phyloP scores from a whole-genome alignment of 805 yeast genomes.

The Lipomyces sp. region DNA sequence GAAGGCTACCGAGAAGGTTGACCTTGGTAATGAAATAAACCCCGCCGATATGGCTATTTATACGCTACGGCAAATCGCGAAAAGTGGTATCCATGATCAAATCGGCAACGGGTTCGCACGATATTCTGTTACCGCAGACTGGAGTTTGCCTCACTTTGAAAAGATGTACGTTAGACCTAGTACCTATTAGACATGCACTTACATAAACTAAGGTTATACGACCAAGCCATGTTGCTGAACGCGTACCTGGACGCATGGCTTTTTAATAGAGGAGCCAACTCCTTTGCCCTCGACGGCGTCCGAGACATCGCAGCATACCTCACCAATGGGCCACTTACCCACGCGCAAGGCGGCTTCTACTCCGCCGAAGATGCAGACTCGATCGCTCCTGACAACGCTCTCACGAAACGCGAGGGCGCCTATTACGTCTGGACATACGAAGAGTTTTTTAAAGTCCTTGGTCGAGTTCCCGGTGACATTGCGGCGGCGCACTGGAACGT shows the following conservation, averaged over 20 bases:
- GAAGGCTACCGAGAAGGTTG: slow-evolving; percentile 28
- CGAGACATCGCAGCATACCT: slow-evolving; percentile 40
- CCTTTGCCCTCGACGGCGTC: slow-evolving; percentile 37
- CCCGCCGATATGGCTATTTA: slow-evolving; percentile 39
- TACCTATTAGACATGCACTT: background rate
- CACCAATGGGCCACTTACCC: slow-evolving; percentile 38
- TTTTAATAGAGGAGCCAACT: slow-evolving; percentile 35
- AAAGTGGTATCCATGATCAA: slow-evolving; percentile 49
- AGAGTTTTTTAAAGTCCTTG: slow-evolving; percentile 43
- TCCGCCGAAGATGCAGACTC: slow-evolving; percentile 48
- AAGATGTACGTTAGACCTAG: slow-evolving; percentile 40
- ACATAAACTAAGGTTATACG: slow-evolving; percentile 40
- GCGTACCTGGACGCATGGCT: slow-evolving; percentile 44
- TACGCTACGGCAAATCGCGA: slow-evolving; percentile 43
- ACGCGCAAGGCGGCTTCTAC: slow-evolving; percentile 42
- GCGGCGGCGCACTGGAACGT: slow-evolving; percentile 47
- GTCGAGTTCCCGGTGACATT: slow-evolving; percentile 40
- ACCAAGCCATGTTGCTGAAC: slow-evolving; percentile 46
- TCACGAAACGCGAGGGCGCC: slow-evolving; percentile 43
- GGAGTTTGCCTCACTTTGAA: slow-evolving; percentile 50
- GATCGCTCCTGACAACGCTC: slow-evolving; percentile 33
- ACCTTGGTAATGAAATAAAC: slow-evolving; percentile 10
- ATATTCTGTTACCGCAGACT: slow-evolving; percentile 48
- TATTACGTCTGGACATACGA: slow-evolving; percentile 46
- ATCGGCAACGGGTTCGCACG: slow-evolving; percentile 48